Evolutionary conservation across 2,329 filamentous ascomycete species (phyloP).

Genomic region (Blastomyces emzantsi): DNA sequence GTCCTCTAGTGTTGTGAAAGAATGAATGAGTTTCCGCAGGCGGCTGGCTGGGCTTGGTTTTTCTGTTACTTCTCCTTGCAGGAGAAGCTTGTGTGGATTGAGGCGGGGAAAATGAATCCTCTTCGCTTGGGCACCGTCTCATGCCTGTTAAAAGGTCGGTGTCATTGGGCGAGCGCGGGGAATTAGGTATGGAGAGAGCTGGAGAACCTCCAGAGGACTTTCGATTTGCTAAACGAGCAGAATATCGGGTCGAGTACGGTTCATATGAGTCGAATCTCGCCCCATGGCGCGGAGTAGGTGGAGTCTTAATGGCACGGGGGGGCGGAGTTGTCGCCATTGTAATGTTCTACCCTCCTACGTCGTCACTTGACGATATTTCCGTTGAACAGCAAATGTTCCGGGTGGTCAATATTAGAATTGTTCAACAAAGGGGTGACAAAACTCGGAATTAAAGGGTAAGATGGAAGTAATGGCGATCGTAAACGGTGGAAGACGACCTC

Average conservation of each 20-base stretch:
- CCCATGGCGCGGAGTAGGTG: conserved; percentile 39
- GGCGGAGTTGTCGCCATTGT: conserved; percentile 40
- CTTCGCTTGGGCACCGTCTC: conserved; percentile 17
- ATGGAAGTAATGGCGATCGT: not conserved
- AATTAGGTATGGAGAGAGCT: conserved; percentile 25
- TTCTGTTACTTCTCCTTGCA: conserved; percentile 20
- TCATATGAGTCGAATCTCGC: conserved; percentile 36
- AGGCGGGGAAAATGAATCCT: conserved; percentile 24
- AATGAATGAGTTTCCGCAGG: conserved; percentile 7
- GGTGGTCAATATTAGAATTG: not conserved
- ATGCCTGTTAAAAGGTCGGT: conserved; percentile 16
- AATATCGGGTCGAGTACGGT: conserved; percentile 33
- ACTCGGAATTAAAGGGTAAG: not conserved
- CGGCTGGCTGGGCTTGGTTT: conserved; percentile 3
- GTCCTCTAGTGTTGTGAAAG: conserved; percentile 10
- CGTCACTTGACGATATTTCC: not conserved
- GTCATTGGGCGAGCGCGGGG: conserved; percentile 18
- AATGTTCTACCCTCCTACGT: not conserved
- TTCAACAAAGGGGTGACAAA: not conserved
- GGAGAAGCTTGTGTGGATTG: conserved; percentile 23
- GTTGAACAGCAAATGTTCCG: not conserved
- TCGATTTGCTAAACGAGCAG: conserved; percentile 32
- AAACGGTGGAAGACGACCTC: not conserved
- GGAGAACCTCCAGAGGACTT: conserved; percentile 22
- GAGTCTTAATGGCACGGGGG: conserved; percentile 32